Conservation (phyloP, 2,329 filamentous ascomycete genomes). For the Cryphonectria nitschkei region DNA sequence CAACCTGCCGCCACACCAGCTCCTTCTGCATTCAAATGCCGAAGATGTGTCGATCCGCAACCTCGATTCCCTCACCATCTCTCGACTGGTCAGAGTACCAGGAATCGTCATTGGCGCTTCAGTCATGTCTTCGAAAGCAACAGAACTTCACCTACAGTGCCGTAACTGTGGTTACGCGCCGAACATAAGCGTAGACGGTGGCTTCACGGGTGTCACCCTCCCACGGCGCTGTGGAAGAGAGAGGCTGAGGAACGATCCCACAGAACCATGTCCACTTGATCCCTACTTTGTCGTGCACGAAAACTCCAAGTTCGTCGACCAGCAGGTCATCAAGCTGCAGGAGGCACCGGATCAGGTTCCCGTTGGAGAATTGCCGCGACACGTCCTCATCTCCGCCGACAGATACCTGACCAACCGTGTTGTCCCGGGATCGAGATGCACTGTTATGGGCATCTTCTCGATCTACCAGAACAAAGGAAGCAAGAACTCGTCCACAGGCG, state of each 20-base stretch:
- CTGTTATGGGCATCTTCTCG: constrained; percentile 95
- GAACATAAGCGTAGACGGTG: constrained; percentile 74
- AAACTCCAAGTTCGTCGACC: constrained; percentile 91
- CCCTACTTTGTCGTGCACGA: constrained; percentile 97
- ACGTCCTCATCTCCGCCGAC: constrained; percentile 96
- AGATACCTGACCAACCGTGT: constrained; percentile 94
- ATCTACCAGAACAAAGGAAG: constrained; percentile 94
- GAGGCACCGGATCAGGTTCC: constrained; percentile 97
- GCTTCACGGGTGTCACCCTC: constrained; percentile 85
- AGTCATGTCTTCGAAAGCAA: constrained; percentile 95
- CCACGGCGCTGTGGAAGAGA: constrained; percentile 75
- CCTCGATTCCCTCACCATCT: constrained; percentile 89
- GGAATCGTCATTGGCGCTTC: constrained; percentile 98
- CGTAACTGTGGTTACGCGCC: constrained; percentile 78
- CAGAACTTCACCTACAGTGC: constrained; percentile 83
- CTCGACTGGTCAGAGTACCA: constrained; percentile 91
- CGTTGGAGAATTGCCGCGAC: constrained; percentile 90
- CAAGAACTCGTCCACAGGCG: constrained; percentile 72
- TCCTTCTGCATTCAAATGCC: constrained; percentile 90
- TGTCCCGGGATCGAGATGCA: constrained; percentile 92
- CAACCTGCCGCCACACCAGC: constrained; percentile 84
- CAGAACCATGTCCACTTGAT: constrained; percentile 83
- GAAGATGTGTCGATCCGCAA: constrained; percentile 92
- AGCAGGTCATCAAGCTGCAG: constrained; percentile 97
- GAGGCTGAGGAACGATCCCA: constrained; percentile 66